Conservation (phyloP, 2,329 filamentous ascomycete genomes). For the Phyllosticta ampelicida region DNA sequence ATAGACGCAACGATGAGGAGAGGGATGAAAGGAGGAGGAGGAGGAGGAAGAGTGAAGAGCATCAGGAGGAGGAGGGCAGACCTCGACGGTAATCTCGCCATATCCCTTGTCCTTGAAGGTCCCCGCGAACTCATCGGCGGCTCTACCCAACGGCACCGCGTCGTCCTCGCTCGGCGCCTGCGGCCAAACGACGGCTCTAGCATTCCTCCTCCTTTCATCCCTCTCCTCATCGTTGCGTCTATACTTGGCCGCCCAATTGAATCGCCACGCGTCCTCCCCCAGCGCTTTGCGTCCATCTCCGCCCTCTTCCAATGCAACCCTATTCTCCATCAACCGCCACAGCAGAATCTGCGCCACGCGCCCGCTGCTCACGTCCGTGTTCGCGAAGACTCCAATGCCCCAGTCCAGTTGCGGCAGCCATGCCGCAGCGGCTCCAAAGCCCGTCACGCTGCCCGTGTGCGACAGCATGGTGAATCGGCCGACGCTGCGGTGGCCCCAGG, state of each 20-base stretch:
- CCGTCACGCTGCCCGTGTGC: slow-evolving; percentile 2
- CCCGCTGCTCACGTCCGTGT: neutral
- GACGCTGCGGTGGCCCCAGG: neutral
- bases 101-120: neutral
- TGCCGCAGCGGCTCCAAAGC: neutral
- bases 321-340: neutral
- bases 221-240: neutral
- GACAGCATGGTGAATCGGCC: neutral
- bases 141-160: neutral
- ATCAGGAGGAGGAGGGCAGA: neutral
- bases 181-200: neutral
- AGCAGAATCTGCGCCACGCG: neutral
- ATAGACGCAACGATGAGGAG: no score
- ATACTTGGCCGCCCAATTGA: neutral
- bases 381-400: slow-evolving; percentile 5
- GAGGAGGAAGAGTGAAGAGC: no score
- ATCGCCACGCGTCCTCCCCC: neutral
- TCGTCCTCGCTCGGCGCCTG: neutral
- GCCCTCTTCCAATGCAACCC: neutral
- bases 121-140: neutral
- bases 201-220: neutral
- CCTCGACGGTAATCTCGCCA: neutral
- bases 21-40: neutral
- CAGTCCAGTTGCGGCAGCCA: neutral
- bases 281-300: neutral